Evolutionary conservation across 768 basidiomycete species (phyloP), one percentile per base, ranked within the genome.

Genomic region (Cyclocybe aegerita): DNA sequence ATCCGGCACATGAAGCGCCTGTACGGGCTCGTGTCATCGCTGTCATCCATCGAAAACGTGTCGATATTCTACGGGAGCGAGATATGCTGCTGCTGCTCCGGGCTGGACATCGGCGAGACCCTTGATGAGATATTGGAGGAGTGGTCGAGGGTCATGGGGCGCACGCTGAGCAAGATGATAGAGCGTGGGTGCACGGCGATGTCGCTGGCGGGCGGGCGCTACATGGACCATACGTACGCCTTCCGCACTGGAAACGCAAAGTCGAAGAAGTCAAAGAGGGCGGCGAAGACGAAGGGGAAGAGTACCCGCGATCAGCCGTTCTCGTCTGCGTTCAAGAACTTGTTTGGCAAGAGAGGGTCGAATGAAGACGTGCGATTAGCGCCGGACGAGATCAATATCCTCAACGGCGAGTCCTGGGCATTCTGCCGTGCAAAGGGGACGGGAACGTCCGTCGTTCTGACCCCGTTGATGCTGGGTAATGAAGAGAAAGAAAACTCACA

Each of bases 21-120:
- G 16, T 39, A 55, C 14, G 33, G 39, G 12, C 49, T 60, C 30
- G 34, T 64, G 14, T 48, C 37, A 14, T 34, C 23, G 9, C 30
- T 64, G 15, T 44, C 40, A 33, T 23, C 42, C 32, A 48, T 64
- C 30, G 31, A 45, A 38, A 46, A 45, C 11, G 55, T 61, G 40
- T 45, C 44, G 4, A 30, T 64, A 7, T 31, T 50, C 16, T 60
- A 61, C 35, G 55, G 50, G 37, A 59, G 47, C 39, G 46, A 55
- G 16, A 10, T 41, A 3, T 64, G 62, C 37, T 59, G 53, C 16
- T 64, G 62, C 40, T 64, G 62, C 46, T 48, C 49, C n/a, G 56
- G 46, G 16, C 29, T 49, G 17, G 40, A 49, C n/a, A 39, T 49
- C 14, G 58, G 57, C 31, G 41, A 47, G 36, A 52, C 32, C 9